Percentiles rank a stretch among this genome's conserved stretches.
Conservation (phyloP, 2,329 filamentous ascomycete genomes). For the Epichloe coenophiala region DNA sequence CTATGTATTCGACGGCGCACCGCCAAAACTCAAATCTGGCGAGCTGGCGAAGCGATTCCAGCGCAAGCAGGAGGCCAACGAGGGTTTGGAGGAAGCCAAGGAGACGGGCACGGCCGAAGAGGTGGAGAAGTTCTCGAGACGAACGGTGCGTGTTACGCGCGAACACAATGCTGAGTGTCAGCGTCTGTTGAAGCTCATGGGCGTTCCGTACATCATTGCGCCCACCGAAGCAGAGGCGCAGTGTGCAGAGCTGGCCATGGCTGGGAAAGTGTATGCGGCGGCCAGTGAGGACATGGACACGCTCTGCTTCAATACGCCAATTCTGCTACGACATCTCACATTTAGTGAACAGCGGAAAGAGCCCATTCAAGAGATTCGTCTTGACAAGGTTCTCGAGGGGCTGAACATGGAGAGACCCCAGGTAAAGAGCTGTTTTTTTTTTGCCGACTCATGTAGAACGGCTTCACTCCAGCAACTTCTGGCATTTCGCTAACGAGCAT, state of each 20-base stretch:
- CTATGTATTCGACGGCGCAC: slow-evolving; percentile 94
- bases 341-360: slow-evolving; percentile 97
- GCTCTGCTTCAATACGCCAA: slow-evolving; percentile 84
- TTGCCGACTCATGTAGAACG: background rate
- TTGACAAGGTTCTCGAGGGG: slow-evolving; percentile 77
- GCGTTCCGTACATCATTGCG: slow-evolving; percentile 85
- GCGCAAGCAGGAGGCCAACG: slow-evolving; percentile 83
- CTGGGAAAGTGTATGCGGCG: slow-evolving; percentile 91
- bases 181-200: slow-evolving; percentile 83
- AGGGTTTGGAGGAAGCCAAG: slow-evolving; percentile 86
- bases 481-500: slow-evolving; percentile 5
- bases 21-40: slow-evolving; percentile 93
- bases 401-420: slow-evolving; percentile 77
- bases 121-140: slow-evolving; percentile 91
- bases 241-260: slow-evolving; percentile 77
- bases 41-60: slow-evolving; percentile 94
- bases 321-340: slow-evolving; percentile 82
- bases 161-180: slow-evolving; percentile 97
- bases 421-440: slow-evolving; percentile 30
- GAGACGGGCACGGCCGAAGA: slow-evolving; percentile 94
- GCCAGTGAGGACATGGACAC: slow-evolving; percentile 99
- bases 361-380: slow-evolving; percentile 87
- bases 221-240: slow-evolving; percentile 97
- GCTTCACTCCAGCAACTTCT: background rate
- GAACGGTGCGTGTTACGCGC: slow-evolving; percentile 86